These are phyloP conservation scores for Candida pseudocylindracea DNA, from an alignment of 1,139 yeast genomes.

Conservation along the genomic window DNA sequence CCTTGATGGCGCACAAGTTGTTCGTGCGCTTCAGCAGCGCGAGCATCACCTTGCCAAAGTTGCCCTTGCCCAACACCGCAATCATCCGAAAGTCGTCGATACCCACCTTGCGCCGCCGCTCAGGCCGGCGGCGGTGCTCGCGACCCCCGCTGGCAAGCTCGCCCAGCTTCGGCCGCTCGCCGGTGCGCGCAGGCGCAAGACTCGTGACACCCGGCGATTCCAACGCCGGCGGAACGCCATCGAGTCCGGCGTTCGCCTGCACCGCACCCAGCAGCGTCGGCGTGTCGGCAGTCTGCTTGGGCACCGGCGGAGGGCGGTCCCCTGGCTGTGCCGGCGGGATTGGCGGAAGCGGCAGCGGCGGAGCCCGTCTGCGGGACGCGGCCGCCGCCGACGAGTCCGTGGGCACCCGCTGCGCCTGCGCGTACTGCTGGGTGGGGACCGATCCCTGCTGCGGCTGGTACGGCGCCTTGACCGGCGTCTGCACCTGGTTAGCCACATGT, in stretches of 20 bases:
- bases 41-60: conserved; percentile 92
- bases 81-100: conserved; percentile 84
- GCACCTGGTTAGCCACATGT: not conserved
- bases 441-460: not conserved
- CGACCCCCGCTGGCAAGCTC: not conserved
- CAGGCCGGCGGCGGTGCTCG: conserved; percentile 4
- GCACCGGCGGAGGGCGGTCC: no score
- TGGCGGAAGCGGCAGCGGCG: no score
- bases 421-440: not conserved
- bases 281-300: no score
- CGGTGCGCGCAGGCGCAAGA: no score
- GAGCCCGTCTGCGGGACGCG: not conserved
- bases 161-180: not conserved
- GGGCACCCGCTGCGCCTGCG: not conserved
- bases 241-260: no score
- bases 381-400: not conserved
- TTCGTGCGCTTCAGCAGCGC: conserved; percentile 75
- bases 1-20: conserved; percentile 81
- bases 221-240: no score
- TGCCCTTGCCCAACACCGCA: conserved; percentile 93
- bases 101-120: conserved; percentile 50
- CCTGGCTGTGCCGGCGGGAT: no score
- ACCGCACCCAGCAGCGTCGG: no score
- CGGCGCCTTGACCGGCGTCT: not conserved
- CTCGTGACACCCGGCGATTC: no score